These are phyloP conservation scores for Ormosia semicastrata DNA, from an alignment of 306 rosid species.

Conservation along the genomic window DNA sequence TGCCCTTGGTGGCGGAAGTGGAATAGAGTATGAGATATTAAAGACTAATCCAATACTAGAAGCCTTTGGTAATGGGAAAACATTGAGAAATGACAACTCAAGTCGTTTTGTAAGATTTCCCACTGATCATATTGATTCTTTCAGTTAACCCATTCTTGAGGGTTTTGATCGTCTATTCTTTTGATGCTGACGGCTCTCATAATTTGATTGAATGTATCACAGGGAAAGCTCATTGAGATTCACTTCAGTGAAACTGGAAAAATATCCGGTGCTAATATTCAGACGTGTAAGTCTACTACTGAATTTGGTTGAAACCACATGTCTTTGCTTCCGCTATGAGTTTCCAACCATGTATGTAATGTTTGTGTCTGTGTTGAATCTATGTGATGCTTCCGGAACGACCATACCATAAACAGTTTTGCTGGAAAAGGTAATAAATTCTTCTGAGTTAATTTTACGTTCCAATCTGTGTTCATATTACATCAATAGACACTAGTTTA, in stretches of 20 bases:
- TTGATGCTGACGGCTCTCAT: constrained; percentile 16
- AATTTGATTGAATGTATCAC: constrained; percentile 37
- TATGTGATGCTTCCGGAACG: constrained; percentile 27
- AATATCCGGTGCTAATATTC: constrained; percentile 96
- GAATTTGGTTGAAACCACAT: constrained; percentile 23
- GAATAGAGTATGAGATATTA: constrained; percentile 92
- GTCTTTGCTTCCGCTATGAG: constrained; percentile 20
- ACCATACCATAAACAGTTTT: constrained; percentile 61
- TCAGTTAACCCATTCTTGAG: constrained; percentile 24
- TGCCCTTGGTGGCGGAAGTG: constrained; percentile 98
- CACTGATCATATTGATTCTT: constrained; percentile 23
- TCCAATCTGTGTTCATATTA: constrained; percentile 19
- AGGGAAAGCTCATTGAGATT: constrained; percentile 98
- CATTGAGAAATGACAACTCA: constrained; percentile 97
- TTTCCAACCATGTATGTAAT: constrained; percentile 39
- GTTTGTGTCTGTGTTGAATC: constrained; percentile 33
- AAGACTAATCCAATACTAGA: constrained; percentile 97
- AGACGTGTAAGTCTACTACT: constrained; percentile 75
- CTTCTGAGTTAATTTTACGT: constrained; percentile 20
- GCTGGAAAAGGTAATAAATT: constrained; percentile 87
- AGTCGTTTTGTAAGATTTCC: constrained; percentile 93
- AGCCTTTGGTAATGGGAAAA: constrained; percentile 98
- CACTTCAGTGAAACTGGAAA: constrained; percentile 98
- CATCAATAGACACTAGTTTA: constrained; percentile 18
- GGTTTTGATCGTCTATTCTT: constrained; percentile 19